Evolutionary conservation across 257 asterid genomes (phyloP).

Genomic region (Striga asiatica): DNA sequence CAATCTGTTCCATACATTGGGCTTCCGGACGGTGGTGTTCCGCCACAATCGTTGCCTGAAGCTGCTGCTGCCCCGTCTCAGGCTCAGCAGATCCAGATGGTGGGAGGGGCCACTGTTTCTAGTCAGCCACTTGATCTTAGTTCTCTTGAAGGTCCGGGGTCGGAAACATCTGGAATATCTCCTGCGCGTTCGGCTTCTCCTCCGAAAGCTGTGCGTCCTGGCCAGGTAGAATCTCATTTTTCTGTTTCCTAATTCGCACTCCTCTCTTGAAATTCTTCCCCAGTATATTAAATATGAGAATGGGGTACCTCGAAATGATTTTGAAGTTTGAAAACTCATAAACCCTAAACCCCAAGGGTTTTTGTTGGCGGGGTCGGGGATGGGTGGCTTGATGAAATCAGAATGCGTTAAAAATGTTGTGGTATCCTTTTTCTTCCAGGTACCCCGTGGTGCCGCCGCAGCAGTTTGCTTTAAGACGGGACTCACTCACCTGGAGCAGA

Average conservation of each 20-base stretch:
- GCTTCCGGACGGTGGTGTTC: slow-evolving; percentile 83
- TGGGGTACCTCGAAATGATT: not conserved
- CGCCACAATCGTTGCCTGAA: slow-evolving; percentile 53
- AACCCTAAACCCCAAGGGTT: no score
- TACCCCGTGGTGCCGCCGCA: slow-evolving; percentile 98
- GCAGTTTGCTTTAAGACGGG: slow-evolving; percentile 93
- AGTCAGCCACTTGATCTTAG: slow-evolving; percentile 92
- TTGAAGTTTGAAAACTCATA: slow-evolving; percentile 11
- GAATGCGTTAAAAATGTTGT: not conserved
- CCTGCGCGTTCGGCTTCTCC: slow-evolving; percentile 64
- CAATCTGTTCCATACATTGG: slow-evolving; percentile 42
- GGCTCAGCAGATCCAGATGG: slow-evolving; percentile 28
- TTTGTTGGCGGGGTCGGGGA: not conserved
- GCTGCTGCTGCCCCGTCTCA: slow-evolving; percentile 32
- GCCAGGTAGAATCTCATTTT: slow-evolving; percentile 47
- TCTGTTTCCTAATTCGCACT: not conserved
- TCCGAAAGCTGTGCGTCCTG: slow-evolving; percentile 95
- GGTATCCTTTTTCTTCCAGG: slow-evolving; percentile 36
- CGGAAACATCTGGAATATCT: slow-evolving; percentile 38
- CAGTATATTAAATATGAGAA: not conserved
- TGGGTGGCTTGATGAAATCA: not conserved
- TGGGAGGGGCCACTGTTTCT: slow-evolving; percentile 34
- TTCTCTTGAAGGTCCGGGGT: slow-evolving; percentile 75
- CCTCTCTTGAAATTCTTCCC: not conserved
- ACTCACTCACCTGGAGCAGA: slow-evolving; percentile 95